These are phyloP conservation scores for Ceratocystis alfenasii DNA, from an alignment of 2,329 filamentous ascomycete genomes.

Conservation along the genomic window DNA sequence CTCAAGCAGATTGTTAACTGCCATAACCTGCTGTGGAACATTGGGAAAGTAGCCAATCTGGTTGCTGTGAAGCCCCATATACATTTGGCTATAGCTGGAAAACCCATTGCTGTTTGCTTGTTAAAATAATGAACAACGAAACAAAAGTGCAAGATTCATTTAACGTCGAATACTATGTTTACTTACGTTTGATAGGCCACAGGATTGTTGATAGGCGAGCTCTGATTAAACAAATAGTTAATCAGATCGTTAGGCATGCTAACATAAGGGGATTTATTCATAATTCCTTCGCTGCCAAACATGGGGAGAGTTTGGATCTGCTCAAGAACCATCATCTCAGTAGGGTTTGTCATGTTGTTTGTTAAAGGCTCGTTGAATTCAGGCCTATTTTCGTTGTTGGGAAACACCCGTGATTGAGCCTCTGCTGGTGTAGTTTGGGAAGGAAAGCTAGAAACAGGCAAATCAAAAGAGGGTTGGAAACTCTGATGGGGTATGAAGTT, in stretches of 20 bases:
- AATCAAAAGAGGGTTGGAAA: constrained; percentile 46
- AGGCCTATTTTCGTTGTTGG: neutral
- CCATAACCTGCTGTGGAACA: constrained; percentile 70
- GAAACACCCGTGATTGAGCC: constrained; percentile 22
- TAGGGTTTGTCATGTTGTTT: constrained; percentile 20
- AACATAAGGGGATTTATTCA: constrained; percentile 71
- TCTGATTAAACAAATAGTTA: constrained; percentile 61
- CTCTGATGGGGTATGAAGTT: constrained; percentile 49
- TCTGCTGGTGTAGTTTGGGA: constrained; percentile 1
- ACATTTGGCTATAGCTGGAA: constrained; percentile 22
- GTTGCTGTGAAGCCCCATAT: constrained; percentile 24
- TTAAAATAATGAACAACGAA: neutral
- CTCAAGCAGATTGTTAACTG: constrained; percentile 73
- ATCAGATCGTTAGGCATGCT: constrained; percentile 81
- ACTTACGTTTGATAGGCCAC: constrained; percentile 24
- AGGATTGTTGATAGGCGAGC: constrained; percentile 26
- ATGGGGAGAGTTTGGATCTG: constrained; percentile 66
- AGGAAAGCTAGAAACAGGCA: constrained; percentile 49
- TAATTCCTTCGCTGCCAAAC: constrained; percentile 68
- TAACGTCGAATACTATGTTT: neutral
- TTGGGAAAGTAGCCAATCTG: constrained; percentile 46
- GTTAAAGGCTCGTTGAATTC: constrained; percentile 18
- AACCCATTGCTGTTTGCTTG: constrained; percentile 15
- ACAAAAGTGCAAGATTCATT: neutral
- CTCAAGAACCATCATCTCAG: constrained; percentile 49